These are phyloP conservation scores for Tricladium varicosporioides DNA, from an alignment of 2,329 filamentous ascomycete genomes.

Conservation along the genomic window DNA sequence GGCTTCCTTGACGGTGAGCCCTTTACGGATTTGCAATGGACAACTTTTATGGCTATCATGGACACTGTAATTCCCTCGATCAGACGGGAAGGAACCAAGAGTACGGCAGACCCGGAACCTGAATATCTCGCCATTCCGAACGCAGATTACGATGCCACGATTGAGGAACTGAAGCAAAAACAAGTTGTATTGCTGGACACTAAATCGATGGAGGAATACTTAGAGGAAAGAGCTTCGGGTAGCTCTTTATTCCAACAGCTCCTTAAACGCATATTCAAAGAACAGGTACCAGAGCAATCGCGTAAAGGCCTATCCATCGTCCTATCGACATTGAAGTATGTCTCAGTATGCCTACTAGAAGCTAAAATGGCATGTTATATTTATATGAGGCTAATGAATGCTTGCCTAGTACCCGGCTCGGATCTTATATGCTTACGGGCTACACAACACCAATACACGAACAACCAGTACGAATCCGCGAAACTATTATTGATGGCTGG, in stretches of 20 bases:
- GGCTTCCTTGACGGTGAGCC: slow-evolving; percentile 34
- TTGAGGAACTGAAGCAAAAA: slow-evolving; percentile 39
- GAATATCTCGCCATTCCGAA: slow-evolving; percentile 43
- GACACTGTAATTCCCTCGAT: slow-evolving; percentile 62
- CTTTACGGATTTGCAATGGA: slow-evolving; percentile 51
- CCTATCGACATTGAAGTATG: slow-evolving; percentile 32
- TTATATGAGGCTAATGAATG: not conserved
- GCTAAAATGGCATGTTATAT: not conserved
- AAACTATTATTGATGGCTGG: slow-evolving; percentile 64
- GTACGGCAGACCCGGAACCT: slow-evolving; percentile 30
- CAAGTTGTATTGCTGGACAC: slow-evolving; percentile 41
- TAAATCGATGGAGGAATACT: slow-evolving; percentile 48
- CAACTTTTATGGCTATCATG: slow-evolving; percentile 50
- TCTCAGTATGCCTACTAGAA: not conserved
- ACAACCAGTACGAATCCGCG: slow-evolving; percentile 58
- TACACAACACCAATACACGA: slow-evolving; percentile 59
- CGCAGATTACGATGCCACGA: slow-evolving; percentile 46
- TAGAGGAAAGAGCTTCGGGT: slow-evolving; percentile 50
- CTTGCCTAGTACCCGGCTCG: slow-evolving; percentile 54
- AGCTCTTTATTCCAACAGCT: slow-evolving; percentile 52
- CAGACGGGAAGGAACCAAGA: slow-evolving; percentile 34
- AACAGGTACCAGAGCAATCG: slow-evolving; percentile 27
- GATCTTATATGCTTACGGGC: slow-evolving; percentile 67
- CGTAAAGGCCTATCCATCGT: slow-evolving; percentile 27
- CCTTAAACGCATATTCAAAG: slow-evolving; percentile 43